phyloP scores from a whole-genome alignment of 306 rosid genomes.

The Prunus armeniaca region DNA sequence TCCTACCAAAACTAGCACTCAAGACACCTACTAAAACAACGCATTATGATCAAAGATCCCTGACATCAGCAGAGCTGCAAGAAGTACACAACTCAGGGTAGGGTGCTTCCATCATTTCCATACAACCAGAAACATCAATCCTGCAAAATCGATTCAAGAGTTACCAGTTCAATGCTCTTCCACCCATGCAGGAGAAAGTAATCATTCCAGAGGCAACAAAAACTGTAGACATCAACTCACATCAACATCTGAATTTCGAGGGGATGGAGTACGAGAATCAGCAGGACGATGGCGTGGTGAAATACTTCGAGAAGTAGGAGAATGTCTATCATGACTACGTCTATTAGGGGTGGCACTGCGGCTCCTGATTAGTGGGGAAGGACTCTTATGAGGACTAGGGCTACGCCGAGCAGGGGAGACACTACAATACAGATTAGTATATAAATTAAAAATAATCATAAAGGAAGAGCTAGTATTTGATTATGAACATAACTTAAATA shows the following conservation, averaged over 20 bases:
- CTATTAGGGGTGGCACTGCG: conserved; percentile 50
- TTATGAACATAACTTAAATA: background rate
- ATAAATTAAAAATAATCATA: background rate
- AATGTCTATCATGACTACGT: conserved; percentile 42
- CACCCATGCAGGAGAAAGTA: background rate
- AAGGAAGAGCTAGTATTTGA: background rate
- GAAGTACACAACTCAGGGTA: conserved; percentile 17
- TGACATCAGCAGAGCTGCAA: conserved; percentile 40
- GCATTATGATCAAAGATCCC: conserved; percentile 36
- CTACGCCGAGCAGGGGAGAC: conserved; percentile 60
- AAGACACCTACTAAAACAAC: conserved; percentile 44
- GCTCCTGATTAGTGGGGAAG: conserved; percentile 43
- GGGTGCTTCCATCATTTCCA: conserved; percentile 23
- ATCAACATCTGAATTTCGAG: conserved; percentile 52
- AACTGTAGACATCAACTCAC: conserved; percentile 43
- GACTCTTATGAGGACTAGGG: conserved; percentile 56
- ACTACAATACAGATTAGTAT: conserved; percentile 31
- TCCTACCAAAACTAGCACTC: conserved; percentile 62
- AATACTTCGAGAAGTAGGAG: conserved; percentile 55
- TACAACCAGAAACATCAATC: conserved; percentile 28
- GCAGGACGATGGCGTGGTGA: conserved; percentile 49
- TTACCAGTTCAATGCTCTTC: background rate
- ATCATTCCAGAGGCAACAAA: background rate
- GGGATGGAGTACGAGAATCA: conserved; percentile 61
- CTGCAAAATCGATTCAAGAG: conserved; percentile 26